Percentiles rank a stretch among this genome's conserved stretches.
Evolutionary conservation across 192 early-diverging fungal genomes (phyloP).

Genomic region (Coemansia sp.): DNA sequence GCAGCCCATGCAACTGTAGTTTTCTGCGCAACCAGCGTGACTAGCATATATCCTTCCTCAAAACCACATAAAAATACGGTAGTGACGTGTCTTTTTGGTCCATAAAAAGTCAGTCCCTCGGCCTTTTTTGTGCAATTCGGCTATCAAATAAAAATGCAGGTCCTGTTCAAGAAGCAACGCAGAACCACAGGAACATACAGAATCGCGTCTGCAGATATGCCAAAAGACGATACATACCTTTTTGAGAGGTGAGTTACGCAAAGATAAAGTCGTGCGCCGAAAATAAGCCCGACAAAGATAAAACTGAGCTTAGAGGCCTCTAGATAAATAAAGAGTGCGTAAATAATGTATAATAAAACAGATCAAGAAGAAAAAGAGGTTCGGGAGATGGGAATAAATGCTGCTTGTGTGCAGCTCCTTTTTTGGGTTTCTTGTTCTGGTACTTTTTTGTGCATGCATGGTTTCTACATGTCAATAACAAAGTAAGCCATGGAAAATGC

Average conservation of each 20-base stretch:
- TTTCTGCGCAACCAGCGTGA: no score
- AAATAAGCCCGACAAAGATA: no score
- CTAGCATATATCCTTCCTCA: no score
- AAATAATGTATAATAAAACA: background rate
- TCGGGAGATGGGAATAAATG: background rate
- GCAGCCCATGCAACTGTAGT: no score
- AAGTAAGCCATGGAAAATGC: background rate
- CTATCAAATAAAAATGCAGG: background rate
- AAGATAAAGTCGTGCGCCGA: no score
- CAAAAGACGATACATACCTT: background rate
- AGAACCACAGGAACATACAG: background rate
- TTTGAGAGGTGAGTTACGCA: no score
- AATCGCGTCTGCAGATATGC: background rate
- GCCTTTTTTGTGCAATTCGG: no score
- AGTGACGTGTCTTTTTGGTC: no score
- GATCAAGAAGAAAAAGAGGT: background rate
- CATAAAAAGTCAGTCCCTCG: no score
- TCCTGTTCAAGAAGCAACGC: background rate
- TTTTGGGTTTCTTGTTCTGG: background rate
- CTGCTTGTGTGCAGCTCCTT: background rate
- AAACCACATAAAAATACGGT: no score
- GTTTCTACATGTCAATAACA: background rate
- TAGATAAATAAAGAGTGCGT: slow-evolving; percentile 1
- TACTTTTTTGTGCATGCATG: background rate
- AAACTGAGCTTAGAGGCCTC: background rate